phyloP scores from a whole-genome alignment of 106 monocot species.

The Apostasia ramifera region DNA sequence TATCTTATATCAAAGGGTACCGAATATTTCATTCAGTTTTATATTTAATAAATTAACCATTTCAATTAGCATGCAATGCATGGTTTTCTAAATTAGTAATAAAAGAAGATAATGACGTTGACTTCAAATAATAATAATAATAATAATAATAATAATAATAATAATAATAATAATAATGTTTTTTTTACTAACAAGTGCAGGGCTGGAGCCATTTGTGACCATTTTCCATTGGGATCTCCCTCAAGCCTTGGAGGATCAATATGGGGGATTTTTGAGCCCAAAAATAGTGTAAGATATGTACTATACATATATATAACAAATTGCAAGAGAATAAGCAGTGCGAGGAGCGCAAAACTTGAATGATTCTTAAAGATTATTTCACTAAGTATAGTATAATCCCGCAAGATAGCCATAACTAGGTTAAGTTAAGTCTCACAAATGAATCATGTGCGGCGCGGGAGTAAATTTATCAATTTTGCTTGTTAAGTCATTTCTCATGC shows the following conservation, averaged over 20 bases:
- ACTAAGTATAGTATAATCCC: too few species aligned
- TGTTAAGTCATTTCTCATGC: too few species aligned
- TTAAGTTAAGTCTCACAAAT: too few species aligned
- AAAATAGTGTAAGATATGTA: constrained; percentile 54
- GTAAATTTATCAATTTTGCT: too few species aligned
- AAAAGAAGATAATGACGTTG: neutral
- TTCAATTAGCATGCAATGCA: neutral
- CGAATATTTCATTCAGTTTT: neutral
- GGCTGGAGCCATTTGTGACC: constrained; percentile 57
- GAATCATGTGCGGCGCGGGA: too few species aligned
- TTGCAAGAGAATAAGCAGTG: too few species aligned
- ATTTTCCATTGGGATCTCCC: constrained; percentile 69
- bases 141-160: too few species aligned
- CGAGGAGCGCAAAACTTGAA: neutral
- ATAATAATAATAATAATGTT: too few species aligned
- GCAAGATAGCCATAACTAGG: too few species aligned
- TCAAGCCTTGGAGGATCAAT: constrained; percentile 59
- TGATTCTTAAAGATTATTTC: too few species aligned
- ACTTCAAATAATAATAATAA: neutral
- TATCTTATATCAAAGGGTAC: constrained; percentile 3
- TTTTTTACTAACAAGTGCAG: constrained; percentile 26
- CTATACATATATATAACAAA: too few species aligned
- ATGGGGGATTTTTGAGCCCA: constrained; percentile 41
- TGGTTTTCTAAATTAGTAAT: neutral
- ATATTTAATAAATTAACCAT: neutral